These are phyloP conservation scores for Aristolochia fimbriata DNA, from an alignment of 164 flowering plant species.

Conservation along the genomic window DNA sequence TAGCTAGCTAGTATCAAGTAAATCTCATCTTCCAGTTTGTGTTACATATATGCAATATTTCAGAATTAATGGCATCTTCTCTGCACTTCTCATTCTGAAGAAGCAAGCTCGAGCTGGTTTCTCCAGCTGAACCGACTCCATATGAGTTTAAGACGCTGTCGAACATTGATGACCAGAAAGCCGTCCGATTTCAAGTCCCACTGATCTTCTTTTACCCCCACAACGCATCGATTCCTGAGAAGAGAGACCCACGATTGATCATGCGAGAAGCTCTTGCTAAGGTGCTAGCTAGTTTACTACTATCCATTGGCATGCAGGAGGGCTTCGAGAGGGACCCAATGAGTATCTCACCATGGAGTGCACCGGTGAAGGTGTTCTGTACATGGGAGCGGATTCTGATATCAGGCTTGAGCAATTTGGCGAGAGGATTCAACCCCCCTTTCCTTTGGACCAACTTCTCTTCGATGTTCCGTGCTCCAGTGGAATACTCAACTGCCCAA, in stretches of 20 bases:
- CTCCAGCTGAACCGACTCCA: constrained; percentile 21
- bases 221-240: background rate
- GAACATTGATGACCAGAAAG: constrained; percentile 26
- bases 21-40: no score
- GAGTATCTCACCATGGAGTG: constrained; percentile 17
- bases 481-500: constrained; percentile 13
- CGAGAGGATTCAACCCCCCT: constrained; percentile 26
- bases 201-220: constrained; percentile 11
- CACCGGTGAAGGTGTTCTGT: constrained; percentile 20
- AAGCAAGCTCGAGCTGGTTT: constrained; percentile 4
- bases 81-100: background rate
- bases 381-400: constrained; percentile 17
- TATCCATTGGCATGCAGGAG: constrained; percentile 25
- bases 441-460: constrained; percentile 29
- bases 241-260: constrained; percentile 12
- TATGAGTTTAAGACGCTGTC: constrained; percentile 22
- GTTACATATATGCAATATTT: no score
- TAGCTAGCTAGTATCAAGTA: no score
- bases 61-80: background rate
- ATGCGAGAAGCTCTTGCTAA: constrained; percentile 14
- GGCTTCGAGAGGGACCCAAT: constrained; percentile 13
- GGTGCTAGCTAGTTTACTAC: constrained; percentile 23
- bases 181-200: constrained; percentile 20
- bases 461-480: constrained; percentile 30
- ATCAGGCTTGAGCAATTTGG: constrained; percentile 20